These are phyloP conservation scores for Sporothrix luriei DNA, from an alignment of 2,329 filamentous ascomycete genomes.

Conservation along the genomic window DNA sequence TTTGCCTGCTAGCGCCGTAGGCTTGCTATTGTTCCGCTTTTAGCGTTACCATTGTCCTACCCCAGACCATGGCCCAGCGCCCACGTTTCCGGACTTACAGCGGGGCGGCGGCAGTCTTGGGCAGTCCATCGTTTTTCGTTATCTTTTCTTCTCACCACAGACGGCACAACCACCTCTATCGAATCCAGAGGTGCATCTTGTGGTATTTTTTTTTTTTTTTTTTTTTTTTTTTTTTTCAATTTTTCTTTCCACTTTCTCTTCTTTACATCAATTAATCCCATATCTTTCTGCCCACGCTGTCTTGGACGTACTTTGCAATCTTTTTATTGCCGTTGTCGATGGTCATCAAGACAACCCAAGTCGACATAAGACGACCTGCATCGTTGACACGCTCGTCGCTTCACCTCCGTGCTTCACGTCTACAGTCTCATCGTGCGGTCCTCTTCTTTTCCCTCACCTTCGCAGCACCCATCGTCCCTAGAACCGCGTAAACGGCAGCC, in stretches of 20 bases:
- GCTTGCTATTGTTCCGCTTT: constrained; percentile 34
- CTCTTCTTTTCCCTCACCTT: too few relatives aligned
- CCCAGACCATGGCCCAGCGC: background rate
- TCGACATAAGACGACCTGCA: too few relatives aligned
- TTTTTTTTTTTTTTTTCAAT: too few relatives aligned
- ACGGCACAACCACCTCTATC: background rate
- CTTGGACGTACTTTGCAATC: background rate
- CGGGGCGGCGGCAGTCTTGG: too few relatives aligned
- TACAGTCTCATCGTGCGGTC: background rate
- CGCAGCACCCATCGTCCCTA: constrained; percentile 30
- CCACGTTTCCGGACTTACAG: constrained; percentile 1
- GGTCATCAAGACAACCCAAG: too few relatives aligned
- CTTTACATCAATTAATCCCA: background rate
- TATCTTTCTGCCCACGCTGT: background rate
- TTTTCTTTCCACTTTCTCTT: background rate
- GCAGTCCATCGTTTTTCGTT: too few relatives aligned
- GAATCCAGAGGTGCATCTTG: background rate
- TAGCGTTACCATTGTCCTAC: constrained; percentile 30
- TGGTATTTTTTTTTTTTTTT: background rate
- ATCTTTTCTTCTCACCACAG: too few relatives aligned
- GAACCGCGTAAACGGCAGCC: constrained; percentile 50
- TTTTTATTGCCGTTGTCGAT: background rate
- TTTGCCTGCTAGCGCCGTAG: background rate
- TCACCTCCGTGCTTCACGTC: background rate
- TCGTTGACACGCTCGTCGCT: too few relatives aligned